Conservation (phyloP, 176 grass and related monocot species). For the Carex parvula region DNA sequence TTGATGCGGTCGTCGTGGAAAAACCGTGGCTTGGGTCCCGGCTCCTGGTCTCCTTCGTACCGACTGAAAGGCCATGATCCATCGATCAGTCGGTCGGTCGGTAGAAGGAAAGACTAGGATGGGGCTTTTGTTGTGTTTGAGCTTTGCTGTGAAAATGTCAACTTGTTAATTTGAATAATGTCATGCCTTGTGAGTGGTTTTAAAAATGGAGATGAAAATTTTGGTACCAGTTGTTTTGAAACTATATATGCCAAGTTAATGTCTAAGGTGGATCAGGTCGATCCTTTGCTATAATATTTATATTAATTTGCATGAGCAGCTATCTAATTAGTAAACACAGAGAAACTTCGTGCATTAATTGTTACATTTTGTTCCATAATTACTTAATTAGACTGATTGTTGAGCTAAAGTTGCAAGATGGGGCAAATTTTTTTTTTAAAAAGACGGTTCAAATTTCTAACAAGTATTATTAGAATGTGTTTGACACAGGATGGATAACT, state of each 20-base stretch:
- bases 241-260: background rate
- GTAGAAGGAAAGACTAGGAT: background rate
- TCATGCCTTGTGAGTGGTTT: background rate
- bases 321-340: background rate
- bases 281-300: background rate
- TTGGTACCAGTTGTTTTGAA: background rate
- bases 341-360: background rate
- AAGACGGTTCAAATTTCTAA: too few species aligned
- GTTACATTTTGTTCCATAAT: background rate
- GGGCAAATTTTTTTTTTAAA: background rate
- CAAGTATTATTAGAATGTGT: too few species aligned
- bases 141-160: background rate
- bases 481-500: too few species aligned
- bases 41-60: constrained; percentile 58
- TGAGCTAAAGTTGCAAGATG: background rate
- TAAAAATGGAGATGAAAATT: background rate
- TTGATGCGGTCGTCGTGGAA: constrained; percentile 62
- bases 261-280: background rate
- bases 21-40: constrained; percentile 69
- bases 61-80: background rate
- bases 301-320: background rate
- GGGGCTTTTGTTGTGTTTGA: constrained; percentile 9
- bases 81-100: background rate
- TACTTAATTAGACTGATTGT: background rate
- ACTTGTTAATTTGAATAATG: constrained; percentile 14